Base-by-base conservation (phyloP, 805 yeast species). In the Teunomyces aglyptinius region DNA sequence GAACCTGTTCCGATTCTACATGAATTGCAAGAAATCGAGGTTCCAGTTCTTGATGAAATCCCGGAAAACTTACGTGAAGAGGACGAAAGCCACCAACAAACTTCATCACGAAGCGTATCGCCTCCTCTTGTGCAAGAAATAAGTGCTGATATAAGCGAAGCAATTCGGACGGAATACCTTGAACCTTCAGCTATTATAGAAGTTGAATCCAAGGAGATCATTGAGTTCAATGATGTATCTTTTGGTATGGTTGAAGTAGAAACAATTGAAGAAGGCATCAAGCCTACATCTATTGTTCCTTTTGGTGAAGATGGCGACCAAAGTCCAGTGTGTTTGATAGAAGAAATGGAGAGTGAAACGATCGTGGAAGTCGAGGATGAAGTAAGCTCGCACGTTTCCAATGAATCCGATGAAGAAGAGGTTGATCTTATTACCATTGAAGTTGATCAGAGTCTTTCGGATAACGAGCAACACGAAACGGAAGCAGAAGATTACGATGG, bases 61-160 rank as follows among this genome's bases (percentile, higher is more conserved):
- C 22, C 42, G 4, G 22, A 39, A 15, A 18, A 36, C 10, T 22
- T 22, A 34, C 13, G 22, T 11, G 38, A 34, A n/a, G 15, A 6
- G 19, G 28, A 36, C 3, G 28, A 20, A 12, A 8, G 8, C 11
- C 18, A 20, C 4, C 18, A 36, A n/a, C 16, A 20, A 7, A 13
- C 27, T 6, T 18, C n/a, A 10, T 12, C 24, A 20, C 19, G 24
- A 4, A 36, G 28, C 8, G 11, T n/a, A 2, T 19, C 39, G 6
- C 28, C 28, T 19, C 39, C 39, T 20, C 39, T 36, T 13, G 24
- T 36, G 6, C 27, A 36, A 36, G 39, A 36, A 36, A 22, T 36
- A 4, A 36, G 15, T 20, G 28, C 13, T 19, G 28, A 36, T 5
- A 19, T 20, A 12, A n/a, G 28, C n/a, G 39, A 36, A 3, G 8